Conservation (phyloP, 805 yeast genomes). For the Torulaspora gathmanii region DNA sequence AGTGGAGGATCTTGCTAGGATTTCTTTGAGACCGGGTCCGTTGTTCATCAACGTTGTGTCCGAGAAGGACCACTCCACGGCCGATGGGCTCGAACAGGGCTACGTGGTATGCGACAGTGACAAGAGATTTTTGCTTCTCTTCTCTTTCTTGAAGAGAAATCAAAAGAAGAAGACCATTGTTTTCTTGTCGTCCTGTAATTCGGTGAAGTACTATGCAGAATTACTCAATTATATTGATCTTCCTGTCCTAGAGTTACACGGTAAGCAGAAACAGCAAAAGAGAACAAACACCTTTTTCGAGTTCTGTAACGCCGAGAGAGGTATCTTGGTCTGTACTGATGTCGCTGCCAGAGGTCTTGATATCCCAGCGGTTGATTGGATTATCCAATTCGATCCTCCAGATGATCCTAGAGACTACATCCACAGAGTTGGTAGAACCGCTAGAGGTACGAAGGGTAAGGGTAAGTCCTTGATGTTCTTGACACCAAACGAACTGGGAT, state of each 20-base stretch:
- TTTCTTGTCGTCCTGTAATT: conserved; percentile 91
- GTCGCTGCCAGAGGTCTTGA: conserved; percentile 99
- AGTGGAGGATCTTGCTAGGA: conserved; percentile 96
- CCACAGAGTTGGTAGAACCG: conserved; percentile 98
- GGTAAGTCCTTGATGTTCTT: conserved; percentile 95
- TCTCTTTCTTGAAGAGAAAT: conserved; percentile 91
- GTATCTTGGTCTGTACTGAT: conserved; percentile 91
- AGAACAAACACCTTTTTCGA: conserved; percentile 97
- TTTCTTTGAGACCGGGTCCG: conserved; percentile 91
- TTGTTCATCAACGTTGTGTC: conserved; percentile 88
- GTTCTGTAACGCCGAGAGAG: conserved; percentile 94
- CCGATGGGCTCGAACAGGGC: conserved; percentile 96
- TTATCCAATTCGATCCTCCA: conserved; percentile 97
- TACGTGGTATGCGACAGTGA: conserved; percentile 97
- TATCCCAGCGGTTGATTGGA: conserved; percentile 99
- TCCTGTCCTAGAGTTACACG: conserved; percentile 94
- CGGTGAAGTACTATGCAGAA: conserved; percentile 95
- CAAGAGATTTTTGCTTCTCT: conserved; percentile 81
- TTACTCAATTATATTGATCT: conserved; percentile 90
- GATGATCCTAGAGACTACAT: conserved; percentile 99
- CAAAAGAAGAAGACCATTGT: conserved; percentile 90
- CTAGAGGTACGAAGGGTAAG: conserved; percentile 83
- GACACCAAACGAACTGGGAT: conserved; percentile 91
- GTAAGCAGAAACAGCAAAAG: conserved; percentile 98
- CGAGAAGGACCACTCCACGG: conserved; percentile 80